Evolutionary conservation across 2,329 filamentous ascomycete species (phyloP).

Genomic region (Fusarium sp.): DNA sequence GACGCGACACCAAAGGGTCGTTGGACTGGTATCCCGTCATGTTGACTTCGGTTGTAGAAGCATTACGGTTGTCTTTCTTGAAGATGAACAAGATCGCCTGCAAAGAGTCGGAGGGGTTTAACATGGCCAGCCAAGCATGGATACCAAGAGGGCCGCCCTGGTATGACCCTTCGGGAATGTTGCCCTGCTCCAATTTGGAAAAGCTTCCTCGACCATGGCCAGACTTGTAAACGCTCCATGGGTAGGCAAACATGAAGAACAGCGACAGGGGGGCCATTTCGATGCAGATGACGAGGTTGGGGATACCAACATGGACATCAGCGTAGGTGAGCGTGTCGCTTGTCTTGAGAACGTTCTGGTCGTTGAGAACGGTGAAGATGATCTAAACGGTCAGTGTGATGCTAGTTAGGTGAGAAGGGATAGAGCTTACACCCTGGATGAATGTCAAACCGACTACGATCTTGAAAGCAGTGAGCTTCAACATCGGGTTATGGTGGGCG

Average conservation of each 20-base stretch:
- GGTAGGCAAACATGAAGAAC: slow-evolving; percentile 29
- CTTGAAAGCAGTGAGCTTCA: slow-evolving; percentile 35
- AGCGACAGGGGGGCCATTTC: slow-evolving; percentile 33
- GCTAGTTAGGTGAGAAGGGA: no score
- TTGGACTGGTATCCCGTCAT: slow-evolving; percentile 9
- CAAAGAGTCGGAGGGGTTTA: slow-evolving; percentile 25
- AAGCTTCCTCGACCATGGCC: slow-evolving; percentile 7
- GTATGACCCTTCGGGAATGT: not conserved
- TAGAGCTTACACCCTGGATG: slow-evolving; percentile 19
- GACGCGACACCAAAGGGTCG: not conserved
- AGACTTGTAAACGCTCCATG: slow-evolving; percentile 29
- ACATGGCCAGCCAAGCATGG: slow-evolving; percentile 27
- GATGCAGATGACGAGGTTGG: slow-evolving; percentile 29
- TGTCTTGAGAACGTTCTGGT: slow-evolving; percentile 7
- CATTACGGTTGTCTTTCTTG: not conserved
- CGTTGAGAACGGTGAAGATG: slow-evolving; percentile 28
- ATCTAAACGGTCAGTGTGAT: not conserved
- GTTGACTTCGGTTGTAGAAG: not conserved
- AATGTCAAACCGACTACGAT: slow-evolving; percentile 27
- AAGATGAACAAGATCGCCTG: slow-evolving; percentile 25
- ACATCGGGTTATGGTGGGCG: slow-evolving; percentile 28
- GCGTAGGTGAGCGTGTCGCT: slow-evolving; percentile 31
- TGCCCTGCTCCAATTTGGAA: not conserved
- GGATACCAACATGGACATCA: slow-evolving; percentile 33
- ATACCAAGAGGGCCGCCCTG: slow-evolving; percentile 28